These are phyloP conservation scores for Plasmodium vivax DNA, from an alignment of 169 alveolate species.

Conservation along the genomic window DNA sequence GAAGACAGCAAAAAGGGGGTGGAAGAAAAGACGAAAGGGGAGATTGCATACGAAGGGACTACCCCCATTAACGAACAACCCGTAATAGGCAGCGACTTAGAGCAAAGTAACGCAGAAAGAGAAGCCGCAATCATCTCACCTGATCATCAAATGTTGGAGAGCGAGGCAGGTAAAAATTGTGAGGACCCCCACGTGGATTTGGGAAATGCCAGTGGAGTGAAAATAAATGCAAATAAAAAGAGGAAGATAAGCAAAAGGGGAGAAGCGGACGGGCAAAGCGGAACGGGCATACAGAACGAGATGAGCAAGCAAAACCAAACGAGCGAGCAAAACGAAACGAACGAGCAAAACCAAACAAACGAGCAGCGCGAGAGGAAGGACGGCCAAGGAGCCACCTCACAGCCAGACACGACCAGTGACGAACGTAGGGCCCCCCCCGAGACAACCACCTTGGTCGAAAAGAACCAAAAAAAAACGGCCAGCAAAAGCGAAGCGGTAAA, in stretches of 20 bases:
- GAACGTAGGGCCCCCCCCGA: background rate
- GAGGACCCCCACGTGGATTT: background rate
- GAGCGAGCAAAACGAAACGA: slow-evolving; percentile 7
- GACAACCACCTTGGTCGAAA: background rate
- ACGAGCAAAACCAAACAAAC: background rate
- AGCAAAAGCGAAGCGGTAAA: background rate
- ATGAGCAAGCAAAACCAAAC: background rate
- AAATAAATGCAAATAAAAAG: background rate
- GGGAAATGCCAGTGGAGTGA: background rate
- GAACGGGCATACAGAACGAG: slow-evolving; percentile 1
- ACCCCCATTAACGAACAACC: background rate
- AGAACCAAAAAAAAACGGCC: background rate
- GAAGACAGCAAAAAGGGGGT: slow-evolving; percentile 20
- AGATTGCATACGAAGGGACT: background rate
- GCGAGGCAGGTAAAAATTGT: slow-evolving; percentile 4
- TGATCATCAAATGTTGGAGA: background rate
- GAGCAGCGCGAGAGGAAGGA: slow-evolving; percentile 3
- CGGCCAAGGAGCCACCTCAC: background rate
- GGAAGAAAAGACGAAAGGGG: slow-evolving; percentile 2
- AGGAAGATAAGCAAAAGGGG: background rate
- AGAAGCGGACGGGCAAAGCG: slow-evolving; percentile 13
- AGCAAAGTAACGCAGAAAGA: background rate
- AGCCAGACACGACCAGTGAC: background rate
- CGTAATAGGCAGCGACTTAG: background rate
- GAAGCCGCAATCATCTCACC: background rate